Base-by-base conservation (phyloP, 148 eudicot genomes). In the Linanthus parryae region DNA sequence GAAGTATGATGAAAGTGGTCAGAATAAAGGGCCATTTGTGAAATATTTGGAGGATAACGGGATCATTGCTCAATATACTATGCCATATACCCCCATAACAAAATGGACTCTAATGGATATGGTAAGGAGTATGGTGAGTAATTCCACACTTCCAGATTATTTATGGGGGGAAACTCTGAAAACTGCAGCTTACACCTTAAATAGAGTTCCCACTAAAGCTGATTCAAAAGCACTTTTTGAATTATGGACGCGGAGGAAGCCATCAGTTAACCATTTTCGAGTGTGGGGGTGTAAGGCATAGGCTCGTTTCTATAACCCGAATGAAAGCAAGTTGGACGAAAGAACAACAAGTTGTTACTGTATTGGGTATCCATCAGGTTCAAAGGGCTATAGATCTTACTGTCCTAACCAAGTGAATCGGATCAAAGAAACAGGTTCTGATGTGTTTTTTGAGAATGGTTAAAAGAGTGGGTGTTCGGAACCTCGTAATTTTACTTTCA, bases 161-260 rank as follows among this genome's bases (percentile, higher is more conserved):
- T 19, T 47, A 1, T 47, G 51, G 24, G 19, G 16, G 17, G 33
- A 47, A 5, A 19, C 51, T 1, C 0, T 47, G 2, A 47, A 25
- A 2, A 27, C 19, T 1, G 1, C n/a, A n/a, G n/a, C n/a, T n/a
- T n/a, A n/a, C n/a, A n/a, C n/a, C n/a, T n/a, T n/a, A n/a, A n/a
- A n/a, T 47, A 24, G 33, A 6, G 33, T 47, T 3, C 33, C 33
- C 14, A 47, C 8, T 47, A 47, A 47, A 6, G 7, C 9, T 2
- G 33, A 24, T 27, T 18, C 19, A 3, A 47, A 47, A 13, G 26
- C 33, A 12, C 51, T 33, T 14, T 47, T 47, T 47, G 51, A 47
- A 13, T n/a, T 25, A 0, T 47, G 51, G 33, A 25, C 7, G 3
- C 18, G 33, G 3, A 12, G 33, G 18, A 47, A 47, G 26, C 51